Base-by-base conservation (phyloP, 2,329 filamentous ascomycete genomes). In the Ilyonectria robusta region DNA sequence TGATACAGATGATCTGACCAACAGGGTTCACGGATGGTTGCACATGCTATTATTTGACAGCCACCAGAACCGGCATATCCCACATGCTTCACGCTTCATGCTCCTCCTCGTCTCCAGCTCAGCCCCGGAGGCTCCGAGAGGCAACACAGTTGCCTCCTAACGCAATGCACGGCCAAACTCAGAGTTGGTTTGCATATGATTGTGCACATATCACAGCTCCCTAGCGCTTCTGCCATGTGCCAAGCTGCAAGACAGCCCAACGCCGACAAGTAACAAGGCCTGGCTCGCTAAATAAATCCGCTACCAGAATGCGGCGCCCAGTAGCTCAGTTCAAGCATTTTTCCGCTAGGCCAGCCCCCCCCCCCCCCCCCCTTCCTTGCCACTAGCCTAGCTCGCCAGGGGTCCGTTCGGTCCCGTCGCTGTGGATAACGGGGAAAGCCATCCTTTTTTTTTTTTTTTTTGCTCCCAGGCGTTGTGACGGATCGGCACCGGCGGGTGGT, bases 251-350 rank as follows among this genome's bases (percentile, higher is more conserved):
- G 40, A 42, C 17, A n/a, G 40, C 40, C 40, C 8, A 9, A 33
- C 7, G 8, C 31, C 2, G 9, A 33, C 31, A 33, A 33, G 21
- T 3, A 9, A 33, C 31, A 33, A 33, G n/a, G 37, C 37, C 13
- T 15, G 37, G 13, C 5, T n/a, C 48, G n/a, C 48, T n/a, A n/a
- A 17, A 5, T 31, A 29, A 33, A 33, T 51, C 33, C 48, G 48
- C 29, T 51, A 51, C 29, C n/a, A 48, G 26, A 19, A 51, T 19
- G 17, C 29, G 48, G 48, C 48, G 29, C 48, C 11, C 48, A 51
- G 23, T 51, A 51, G 48, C 48, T 51, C 48, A 35, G 48, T 51
- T 50, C 15, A 21, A 13, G 47, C 17, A 17, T 31, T 50, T 50
- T 50, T 33, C 26, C 23, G 47, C 47, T 55, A 55, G 31, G 33